Evolutionary conservation across 2,329 filamentous ascomycete species (phyloP).

Genomic region (Fusarium pseudoanthophilum): DNA sequence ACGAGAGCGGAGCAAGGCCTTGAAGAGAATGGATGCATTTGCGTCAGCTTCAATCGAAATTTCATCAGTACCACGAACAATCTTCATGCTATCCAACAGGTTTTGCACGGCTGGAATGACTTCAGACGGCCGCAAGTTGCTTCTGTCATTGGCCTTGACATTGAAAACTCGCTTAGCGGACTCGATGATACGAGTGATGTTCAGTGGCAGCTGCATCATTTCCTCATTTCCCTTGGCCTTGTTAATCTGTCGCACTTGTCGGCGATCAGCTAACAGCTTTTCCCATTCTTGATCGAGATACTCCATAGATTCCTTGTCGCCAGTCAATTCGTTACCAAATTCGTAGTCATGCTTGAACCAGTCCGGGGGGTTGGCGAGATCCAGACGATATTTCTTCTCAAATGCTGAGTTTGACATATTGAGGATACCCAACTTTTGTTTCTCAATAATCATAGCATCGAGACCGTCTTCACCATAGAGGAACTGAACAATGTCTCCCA

Average conservation of each 20-base stretch:
- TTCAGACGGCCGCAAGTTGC: slow-evolving; percentile 88
- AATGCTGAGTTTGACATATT: slow-evolving; percentile 82
- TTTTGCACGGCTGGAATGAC: slow-evolving; percentile 83
- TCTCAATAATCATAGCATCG: slow-evolving; percentile 93
- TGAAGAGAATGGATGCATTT: slow-evolving; percentile 91
- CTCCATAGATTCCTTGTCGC: slow-evolving; percentile 87
- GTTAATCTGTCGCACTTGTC: slow-evolving; percentile 76
- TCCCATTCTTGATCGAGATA: slow-evolving; percentile 92
- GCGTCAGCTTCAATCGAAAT: slow-evolving; percentile 88
- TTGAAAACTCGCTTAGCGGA: slow-evolving; percentile 91
- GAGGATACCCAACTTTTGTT: slow-evolving; percentile 88
- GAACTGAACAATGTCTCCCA: slow-evolving; percentile 97
- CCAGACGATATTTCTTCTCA: slow-evolving; percentile 82
- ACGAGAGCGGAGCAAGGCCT: slow-evolving; percentile 87
- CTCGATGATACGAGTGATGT: slow-evolving; percentile 89
- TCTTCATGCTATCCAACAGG: slow-evolving; percentile 79
- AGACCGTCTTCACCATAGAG: slow-evolving; percentile 97
- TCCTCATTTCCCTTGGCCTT: slow-evolving; percentile 79
- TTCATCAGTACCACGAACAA: slow-evolving; percentile 85
- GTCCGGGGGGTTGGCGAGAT: slow-evolving; percentile 70
- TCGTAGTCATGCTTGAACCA: slow-evolving; percentile 72
- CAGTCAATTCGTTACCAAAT: slow-evolving; percentile 85
- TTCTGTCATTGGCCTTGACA: slow-evolving; percentile 85
- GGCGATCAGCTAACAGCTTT: slow-evolving; percentile 77
- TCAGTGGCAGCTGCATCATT: slow-evolving; percentile 90